These are phyloP conservation scores for Stramenopiles sp. DNA, from an alignment of 352 stramenopile species.

Conservation along the genomic window DNA sequence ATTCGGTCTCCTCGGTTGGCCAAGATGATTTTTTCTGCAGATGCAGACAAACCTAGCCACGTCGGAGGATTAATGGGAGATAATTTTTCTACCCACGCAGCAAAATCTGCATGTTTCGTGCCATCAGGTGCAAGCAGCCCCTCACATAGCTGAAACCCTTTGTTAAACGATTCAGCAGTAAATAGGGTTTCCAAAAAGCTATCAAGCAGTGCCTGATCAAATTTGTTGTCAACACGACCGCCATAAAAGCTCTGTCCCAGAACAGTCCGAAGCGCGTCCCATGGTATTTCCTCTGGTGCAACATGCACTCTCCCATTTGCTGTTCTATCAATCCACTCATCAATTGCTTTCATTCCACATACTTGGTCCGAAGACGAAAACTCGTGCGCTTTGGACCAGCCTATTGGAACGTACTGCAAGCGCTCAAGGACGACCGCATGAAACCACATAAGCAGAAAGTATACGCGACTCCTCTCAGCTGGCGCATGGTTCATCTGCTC, in stretches of 20 bases:
- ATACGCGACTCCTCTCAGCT: constrained; percentile 67
- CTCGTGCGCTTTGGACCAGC: constrained; percentile 96
- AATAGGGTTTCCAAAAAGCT: constrained; percentile 78
- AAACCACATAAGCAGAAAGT: constrained; percentile 90
- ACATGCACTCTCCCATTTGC: constrained; percentile 47
- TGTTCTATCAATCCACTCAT: constrained; percentile 78
- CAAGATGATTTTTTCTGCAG: constrained; percentile 27
- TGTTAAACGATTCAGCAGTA: constrained; percentile 74
- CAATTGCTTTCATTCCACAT: constrained; percentile 89
- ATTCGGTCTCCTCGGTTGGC: background rate
- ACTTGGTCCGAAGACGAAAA: constrained; percentile 95
- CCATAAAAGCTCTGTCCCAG: constrained; percentile 92
- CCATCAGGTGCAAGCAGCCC: constrained; percentile 32
- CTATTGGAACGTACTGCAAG: constrained; percentile 85
- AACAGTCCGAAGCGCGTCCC: constrained; percentile 84
- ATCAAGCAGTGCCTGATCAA: constrained; percentile 85
- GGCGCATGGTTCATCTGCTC: constrained; percentile 67
- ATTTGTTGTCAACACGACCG: constrained; percentile 82
- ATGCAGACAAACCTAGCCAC: constrained; percentile 37
- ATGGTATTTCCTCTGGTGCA: constrained; percentile 90
- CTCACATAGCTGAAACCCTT: constrained; percentile 50
- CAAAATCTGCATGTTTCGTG: constrained; percentile 33
- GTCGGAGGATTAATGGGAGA: constrained; percentile 34
- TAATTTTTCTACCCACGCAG: constrained; percentile 34
- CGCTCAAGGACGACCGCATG: constrained; percentile 95